phyloP scores from a whole-genome alignment of 179 eudicot species.

The Nepenthes alata region DNA sequence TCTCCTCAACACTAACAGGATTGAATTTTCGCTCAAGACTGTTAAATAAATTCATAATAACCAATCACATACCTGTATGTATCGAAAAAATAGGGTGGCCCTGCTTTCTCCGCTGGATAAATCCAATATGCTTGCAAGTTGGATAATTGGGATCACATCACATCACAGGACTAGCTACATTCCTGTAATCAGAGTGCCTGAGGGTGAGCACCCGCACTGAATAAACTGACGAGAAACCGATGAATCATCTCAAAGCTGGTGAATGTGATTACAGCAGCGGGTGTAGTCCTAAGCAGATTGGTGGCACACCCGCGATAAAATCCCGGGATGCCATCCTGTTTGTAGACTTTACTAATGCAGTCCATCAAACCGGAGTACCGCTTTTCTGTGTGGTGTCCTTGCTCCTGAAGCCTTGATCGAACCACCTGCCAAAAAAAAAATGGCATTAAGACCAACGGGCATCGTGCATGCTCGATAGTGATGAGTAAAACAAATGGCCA shows the following conservation, averaged over 20 bases:
- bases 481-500: too few relatives aligned
- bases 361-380: slow-evolving; percentile 60
- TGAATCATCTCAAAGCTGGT: slow-evolving; percentile 98
- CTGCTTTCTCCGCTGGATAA: too few relatives aligned
- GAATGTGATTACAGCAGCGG: slow-evolving; percentile 92
- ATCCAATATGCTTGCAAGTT: too few relatives aligned
- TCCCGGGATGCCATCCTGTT: slow-evolving; percentile 64
- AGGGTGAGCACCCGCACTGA: slow-evolving; percentile 46
- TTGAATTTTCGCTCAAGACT: too few relatives aligned
- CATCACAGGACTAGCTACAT: too few relatives aligned
- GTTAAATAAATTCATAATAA: too few relatives aligned
- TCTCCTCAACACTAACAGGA: too few relatives aligned
- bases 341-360: slow-evolving; percentile 63
- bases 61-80: too few relatives aligned
- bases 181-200: slow-evolving; percentile 35
- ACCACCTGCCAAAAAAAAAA: slow-evolving; percentile 42
- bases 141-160: too few relatives aligned
- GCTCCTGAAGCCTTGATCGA: slow-evolving; percentile 88
- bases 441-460: background rate
- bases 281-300: slow-evolving; percentile 81
- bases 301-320: slow-evolving; percentile 95
- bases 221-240: slow-evolving; percentile 47
- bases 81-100: too few relatives aligned
- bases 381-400: slow-evolving; percentile 79
- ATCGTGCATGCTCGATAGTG: too few relatives aligned